A percentile compares a stretch with the other conserved stretches of the same genome.
Conservation (phyloP, 768 basidiomycete genomes). For the Mycena chlorophos region DNA sequence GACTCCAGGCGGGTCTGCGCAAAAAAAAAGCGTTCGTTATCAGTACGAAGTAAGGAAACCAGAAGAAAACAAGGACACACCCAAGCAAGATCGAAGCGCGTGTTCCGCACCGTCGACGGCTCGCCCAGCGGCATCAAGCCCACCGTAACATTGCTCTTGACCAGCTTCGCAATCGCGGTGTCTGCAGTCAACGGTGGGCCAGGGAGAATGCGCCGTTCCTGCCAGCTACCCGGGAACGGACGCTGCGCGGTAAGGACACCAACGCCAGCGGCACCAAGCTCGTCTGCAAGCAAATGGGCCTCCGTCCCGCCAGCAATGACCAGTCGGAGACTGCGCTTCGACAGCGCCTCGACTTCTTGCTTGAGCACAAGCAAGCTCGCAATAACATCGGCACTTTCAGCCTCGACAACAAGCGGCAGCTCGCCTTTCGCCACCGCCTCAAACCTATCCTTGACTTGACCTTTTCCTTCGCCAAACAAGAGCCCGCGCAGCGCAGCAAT, state of each 20-base stretch:
- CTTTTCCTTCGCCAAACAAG: too few species aligned
- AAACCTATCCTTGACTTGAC: too few species aligned
- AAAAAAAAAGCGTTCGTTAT: not conserved
- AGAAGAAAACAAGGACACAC: too few species aligned
- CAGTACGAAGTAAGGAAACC: slow-evolving; percentile 6
- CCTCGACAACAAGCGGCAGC: slow-evolving; percentile 60
- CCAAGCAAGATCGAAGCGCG: slow-evolving; percentile 78
- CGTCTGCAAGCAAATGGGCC: slow-evolving; percentile 69
- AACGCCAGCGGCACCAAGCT: slow-evolving; percentile 68
- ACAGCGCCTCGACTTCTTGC: slow-evolving; percentile 51
- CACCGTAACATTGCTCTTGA: slow-evolving; percentile 66
- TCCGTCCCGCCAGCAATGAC: slow-evolving; percentile 62
- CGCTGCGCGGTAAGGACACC: slow-evolving; percentile 21
- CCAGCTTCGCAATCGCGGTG: slow-evolving; percentile 55
- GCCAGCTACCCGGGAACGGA: not conserved
- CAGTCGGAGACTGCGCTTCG: slow-evolving; percentile 43
- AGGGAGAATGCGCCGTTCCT: slow-evolving; percentile 32
- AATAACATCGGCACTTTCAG: slow-evolving; percentile 69
- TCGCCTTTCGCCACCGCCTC: slow-evolving; percentile 39
- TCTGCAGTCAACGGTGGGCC: slow-evolving; percentile 49
- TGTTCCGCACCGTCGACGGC: slow-evolving; percentile 50
- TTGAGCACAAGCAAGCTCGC: slow-evolving; percentile 66
- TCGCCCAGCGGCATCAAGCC: slow-evolving; percentile 46
- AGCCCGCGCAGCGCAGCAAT: slow-evolving; percentile 59
- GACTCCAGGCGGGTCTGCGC: slow-evolving; percentile 34